Evolutionary conservation across 1,139 yeast genomes (phyloP), one percentile per base, ranked within the genome.

Genomic region (Suhomyces atakaporum): DNA sequence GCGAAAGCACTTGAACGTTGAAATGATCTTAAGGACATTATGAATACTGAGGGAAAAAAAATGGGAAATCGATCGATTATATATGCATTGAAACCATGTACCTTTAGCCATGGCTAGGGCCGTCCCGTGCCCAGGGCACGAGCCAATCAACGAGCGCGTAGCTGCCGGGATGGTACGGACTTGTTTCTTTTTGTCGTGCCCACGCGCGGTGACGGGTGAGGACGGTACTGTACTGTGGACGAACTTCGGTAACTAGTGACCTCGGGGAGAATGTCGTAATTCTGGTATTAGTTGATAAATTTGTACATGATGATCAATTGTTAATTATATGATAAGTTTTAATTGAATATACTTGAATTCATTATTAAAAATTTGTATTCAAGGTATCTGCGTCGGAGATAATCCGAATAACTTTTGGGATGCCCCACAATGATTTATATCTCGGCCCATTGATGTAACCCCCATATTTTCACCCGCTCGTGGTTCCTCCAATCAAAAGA

Each of bases 1-100:
- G 67, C 63, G 40, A 62, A 52, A 33, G 49, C 45, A 38, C 56
- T 42, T 26, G 69, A 57, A 47, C 69, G 69, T 55, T 66, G 66
- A 43, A 64, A 49, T 39, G 71, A 60, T 59, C 70, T 66, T 46
- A 65, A 52, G 46, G 71, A 65, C 71, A 65, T 65, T 35, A 32
- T 56, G 20, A 21, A 22, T 33, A 18, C 6, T 16, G 21, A 11
- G 32, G 28, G 20, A 31, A 26, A 27, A 34, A 38, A 46, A 36
- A 13, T 27, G 48, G 49, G 45, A 40, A 38, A 25, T 33, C 34
- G 38, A 29, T 38, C 32, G 38, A 38, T 44, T 46, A 44, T 46
- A 45, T 43, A 47, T 31, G 23, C 35, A 13, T 31, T 22, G 23
- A 31, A 23, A 24, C 28, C 35, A 33, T 30, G 29, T 5, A 3